phyloP scores from a whole-genome alignment of 768 basidiomycete species.

The Leccinum broughii region DNA sequence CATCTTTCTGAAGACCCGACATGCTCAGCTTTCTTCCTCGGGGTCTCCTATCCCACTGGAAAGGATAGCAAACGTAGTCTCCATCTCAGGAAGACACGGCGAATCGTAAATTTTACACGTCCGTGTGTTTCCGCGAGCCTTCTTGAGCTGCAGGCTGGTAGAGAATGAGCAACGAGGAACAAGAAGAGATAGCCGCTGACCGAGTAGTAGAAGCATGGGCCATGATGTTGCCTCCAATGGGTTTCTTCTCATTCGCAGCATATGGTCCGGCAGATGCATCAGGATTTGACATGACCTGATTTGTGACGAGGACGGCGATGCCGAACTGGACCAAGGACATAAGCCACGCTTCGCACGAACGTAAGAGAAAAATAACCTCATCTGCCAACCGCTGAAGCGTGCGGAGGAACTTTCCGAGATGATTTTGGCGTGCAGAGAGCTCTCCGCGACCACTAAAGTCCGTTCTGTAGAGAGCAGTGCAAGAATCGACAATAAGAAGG shows the following conservation, averaged over 20 bases:
- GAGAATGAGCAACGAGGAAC: slow-evolving; percentile 8
- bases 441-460: slow-evolving; percentile 97
- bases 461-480: slow-evolving; percentile 92
- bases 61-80: slow-evolving; percentile 93
- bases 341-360: slow-evolving; percentile 4
- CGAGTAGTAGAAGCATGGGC: slow-evolving; percentile 98
- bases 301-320: slow-evolving; percentile 95
- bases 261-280: slow-evolving; percentile 91
- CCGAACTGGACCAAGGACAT: slow-evolving; percentile 66
- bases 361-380: slow-evolving; percentile 59
- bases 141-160: slow-evolving; percentile 82
- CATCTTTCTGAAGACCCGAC: neutral
- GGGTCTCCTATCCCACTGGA: slow-evolving; percentile 92
- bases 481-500: slow-evolving; percentile 93
- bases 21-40: slow-evolving; percentile 70
- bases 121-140: slow-evolving; percentile 87
- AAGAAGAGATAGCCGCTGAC: slow-evolving; percentile 39
- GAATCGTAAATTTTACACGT: slow-evolving; percentile 98
- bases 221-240: slow-evolving; percentile 98
- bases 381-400: slow-evolving; percentile 93
- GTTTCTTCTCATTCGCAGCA: slow-evolving; percentile 92
- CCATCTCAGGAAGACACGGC: slow-evolving; percentile 95
- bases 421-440: slow-evolving; percentile 90
- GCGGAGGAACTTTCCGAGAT: slow-evolving; percentile 93
- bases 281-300: slow-evolving; percentile 99